These are phyloP conservation scores for Aspergillus piperis DNA, from an alignment of 2,329 filamentous ascomycete genomes.

Conservation along the genomic window DNA sequence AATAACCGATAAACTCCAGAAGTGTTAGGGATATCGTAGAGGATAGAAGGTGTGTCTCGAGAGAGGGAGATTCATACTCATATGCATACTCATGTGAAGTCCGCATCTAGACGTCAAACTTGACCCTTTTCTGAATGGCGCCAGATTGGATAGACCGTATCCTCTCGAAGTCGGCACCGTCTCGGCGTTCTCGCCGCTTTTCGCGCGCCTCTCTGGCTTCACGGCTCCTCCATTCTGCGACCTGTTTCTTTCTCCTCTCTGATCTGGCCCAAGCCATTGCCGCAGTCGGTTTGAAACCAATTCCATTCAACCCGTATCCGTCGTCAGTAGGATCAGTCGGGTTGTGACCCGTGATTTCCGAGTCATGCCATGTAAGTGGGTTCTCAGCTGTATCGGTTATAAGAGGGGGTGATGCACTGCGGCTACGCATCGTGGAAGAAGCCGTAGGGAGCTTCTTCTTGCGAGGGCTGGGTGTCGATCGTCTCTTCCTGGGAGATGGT, in stretches of 20 bases:
- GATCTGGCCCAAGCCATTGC: slow-evolving; percentile 59
- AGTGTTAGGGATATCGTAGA: background rate
- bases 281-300: slow-evolving; percentile 64
- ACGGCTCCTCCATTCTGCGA: slow-evolving; percentile 60
- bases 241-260: slow-evolving; percentile 59
- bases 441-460: slow-evolving; percentile 25
- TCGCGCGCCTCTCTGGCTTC: slow-evolving; percentile 62
- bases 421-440: slow-evolving; percentile 28
- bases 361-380: slow-evolving; percentile 56
- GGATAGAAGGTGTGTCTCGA: slow-evolving; percentile 6
- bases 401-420: slow-evolving; percentile 38
- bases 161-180: slow-evolving; percentile 30
- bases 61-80: background rate
- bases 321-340: slow-evolving; percentile 60
- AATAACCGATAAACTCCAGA: background rate
- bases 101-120: slow-evolving; percentile 37
- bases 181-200: slow-evolving; percentile 55
- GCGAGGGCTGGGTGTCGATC: slow-evolving; percentile 22
- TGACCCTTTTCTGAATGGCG: slow-evolving; percentile 43
- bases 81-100: background rate
- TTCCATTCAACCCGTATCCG: slow-evolving; percentile 64
- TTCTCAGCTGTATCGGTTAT: slow-evolving; percentile 28
- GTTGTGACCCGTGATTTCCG: slow-evolving; percentile 64
- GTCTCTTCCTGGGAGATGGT: slow-evolving; percentile 23
- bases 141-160: slow-evolving; percentile 30